phyloP scores from a whole-genome alignment of 495 filamentous ascomycete species.

The Pyrenopolyporus hunteri region DNA sequence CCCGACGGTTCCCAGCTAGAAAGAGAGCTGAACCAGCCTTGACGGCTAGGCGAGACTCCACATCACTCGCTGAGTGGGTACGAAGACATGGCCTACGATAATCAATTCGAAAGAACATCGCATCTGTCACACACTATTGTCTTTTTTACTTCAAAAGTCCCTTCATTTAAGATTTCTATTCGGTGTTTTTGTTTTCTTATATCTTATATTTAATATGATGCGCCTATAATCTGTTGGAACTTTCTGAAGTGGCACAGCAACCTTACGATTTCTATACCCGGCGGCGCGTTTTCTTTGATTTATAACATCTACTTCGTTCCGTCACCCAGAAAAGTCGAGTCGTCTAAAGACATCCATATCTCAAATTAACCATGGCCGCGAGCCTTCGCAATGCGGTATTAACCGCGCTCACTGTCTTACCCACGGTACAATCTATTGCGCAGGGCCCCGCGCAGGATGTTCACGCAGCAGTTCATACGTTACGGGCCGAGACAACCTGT shows the following conservation, averaged over 20 bases:
- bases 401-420: constrained; percentile 18
- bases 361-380: constrained; percentile 11
- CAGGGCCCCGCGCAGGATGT: constrained; percentile 7
- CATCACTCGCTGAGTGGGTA: constrained; percentile 10
- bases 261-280: neutral
- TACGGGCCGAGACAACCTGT: neutral
- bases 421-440: constrained; percentile 6
- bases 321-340: neutral
- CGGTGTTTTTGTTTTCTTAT: neutral
- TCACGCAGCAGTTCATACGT: neutral
- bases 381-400: constrained; percentile 23
- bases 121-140: constrained; percentile 1
- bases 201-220: constrained; percentile 1
- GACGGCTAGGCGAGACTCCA: constrained; percentile 4
- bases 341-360: neutral
- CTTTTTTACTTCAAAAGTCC: constrained; percentile 22
- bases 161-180: constrained; percentile 15
- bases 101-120: constrained; percentile 33
- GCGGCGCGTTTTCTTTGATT: neutral
- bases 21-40: constrained; percentile 24
- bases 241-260: constrained; percentile 2
- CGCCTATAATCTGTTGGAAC: constrained; percentile 7
- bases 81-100: constrained; percentile 28
- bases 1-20: neutral
- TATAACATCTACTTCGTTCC: neutral